Evolutionary conservation across 2,329 filamentous ascomycete genomes (phyloP).

Genomic region (Parasarocladium wereldwijsianum): DNA sequence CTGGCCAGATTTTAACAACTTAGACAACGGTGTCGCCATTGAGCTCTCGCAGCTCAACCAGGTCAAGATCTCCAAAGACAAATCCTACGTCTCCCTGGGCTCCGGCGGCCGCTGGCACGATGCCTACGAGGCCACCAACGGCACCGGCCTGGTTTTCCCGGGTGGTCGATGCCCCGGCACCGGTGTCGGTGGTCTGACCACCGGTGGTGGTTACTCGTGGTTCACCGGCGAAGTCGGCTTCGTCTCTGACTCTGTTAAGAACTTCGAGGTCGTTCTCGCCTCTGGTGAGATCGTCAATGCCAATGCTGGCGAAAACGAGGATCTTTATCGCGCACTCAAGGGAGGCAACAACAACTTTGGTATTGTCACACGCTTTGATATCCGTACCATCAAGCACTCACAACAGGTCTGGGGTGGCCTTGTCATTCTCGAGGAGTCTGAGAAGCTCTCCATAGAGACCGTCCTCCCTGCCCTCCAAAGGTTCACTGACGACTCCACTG

Average conservation of each 20-base stretch:
- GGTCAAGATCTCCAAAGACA: constrained; percentile 15
- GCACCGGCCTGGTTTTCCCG: constrained; percentile 10
- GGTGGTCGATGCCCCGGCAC: constrained; percentile 15
- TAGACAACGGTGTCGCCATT: constrained; percentile 6
- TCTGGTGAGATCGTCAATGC: constrained; percentile 24
- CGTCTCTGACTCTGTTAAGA: constrained; percentile 24
- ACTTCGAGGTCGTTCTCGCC: constrained; percentile 26
- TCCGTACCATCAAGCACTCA: neutral
- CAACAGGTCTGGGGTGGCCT: constrained; percentile 15
- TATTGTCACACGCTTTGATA: constrained; percentile 13
- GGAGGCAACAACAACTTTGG: constrained; percentile 31
- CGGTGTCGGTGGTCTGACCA: constrained; percentile 14
- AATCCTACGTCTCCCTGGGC: constrained; percentile 14
- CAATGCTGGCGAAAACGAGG: constrained; percentile 17
- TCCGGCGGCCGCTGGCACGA: constrained; percentile 15
- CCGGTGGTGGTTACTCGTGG: constrained; percentile 12
- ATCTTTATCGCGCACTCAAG: constrained; percentile 28
- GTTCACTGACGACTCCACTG: constrained; percentile 5
- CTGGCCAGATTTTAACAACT: constrained; percentile 6
- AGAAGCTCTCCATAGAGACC: constrained; percentile 4
- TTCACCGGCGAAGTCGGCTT: constrained; percentile 21
- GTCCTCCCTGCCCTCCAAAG: constrained; percentile 4
- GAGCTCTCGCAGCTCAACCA: constrained; percentile 20
- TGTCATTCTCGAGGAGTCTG: constrained; percentile 19
- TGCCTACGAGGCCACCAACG: constrained; percentile 14